phyloP scores from a whole-genome alignment of 73 alveolate genomes.

The Durusdinium trenchii region DNA sequence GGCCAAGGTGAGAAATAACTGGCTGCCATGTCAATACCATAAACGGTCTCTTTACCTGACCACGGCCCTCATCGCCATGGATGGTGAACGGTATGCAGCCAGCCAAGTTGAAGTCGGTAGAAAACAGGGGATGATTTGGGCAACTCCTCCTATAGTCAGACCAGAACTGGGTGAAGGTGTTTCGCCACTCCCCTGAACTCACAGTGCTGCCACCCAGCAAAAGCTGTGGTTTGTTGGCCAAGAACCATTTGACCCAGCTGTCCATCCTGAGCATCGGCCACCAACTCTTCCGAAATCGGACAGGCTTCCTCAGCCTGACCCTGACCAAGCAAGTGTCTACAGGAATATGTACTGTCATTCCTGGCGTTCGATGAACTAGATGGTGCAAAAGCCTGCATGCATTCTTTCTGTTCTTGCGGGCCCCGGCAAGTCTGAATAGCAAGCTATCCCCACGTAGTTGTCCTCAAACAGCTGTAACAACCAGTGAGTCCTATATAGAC shows the following conservation, averaged over 20 bases:
- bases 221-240: neutral
- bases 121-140: neutral
- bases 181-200: neutral
- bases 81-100: neutral
- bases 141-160: neutral
- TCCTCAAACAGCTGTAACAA: too few species aligned
- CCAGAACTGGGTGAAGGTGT: neutral
- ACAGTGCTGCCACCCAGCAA: neutral
- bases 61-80: slow-evolving; percentile 60
- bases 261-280: neutral
- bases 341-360: neutral
- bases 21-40: neutral
- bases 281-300: neutral
- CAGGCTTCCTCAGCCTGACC: neutral
- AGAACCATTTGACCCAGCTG: neutral
- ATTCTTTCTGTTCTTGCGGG: neutral
- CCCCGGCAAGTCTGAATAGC: neutral
- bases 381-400: neutral
- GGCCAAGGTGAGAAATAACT: neutral
- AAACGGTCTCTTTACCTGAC: neutral
- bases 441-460: too few species aligned
- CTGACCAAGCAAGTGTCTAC: neutral
- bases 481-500: too few species aligned
- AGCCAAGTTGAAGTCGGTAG: too few species aligned
- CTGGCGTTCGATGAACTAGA: neutral